Base-by-base conservation (phyloP, 2,329 filamentous ascomycete species). In the Neonectria hederae region DNA sequence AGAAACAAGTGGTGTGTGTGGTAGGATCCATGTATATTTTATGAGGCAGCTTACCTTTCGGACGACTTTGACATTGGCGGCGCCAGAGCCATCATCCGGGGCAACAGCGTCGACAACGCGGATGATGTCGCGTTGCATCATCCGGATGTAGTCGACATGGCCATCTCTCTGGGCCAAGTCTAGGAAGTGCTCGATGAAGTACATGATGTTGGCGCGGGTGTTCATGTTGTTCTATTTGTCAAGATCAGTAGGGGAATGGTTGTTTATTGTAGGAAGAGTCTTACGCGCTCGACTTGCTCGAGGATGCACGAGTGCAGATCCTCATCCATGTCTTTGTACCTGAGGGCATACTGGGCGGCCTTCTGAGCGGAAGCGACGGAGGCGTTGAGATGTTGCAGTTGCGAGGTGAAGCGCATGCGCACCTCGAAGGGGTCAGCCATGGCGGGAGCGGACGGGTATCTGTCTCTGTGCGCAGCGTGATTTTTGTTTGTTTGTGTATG, bases 191-290 rank as follows among this genome's bases (percentile, higher is more conserved):
- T 98, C 95, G 75, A 99, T 91, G 80, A 99, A 99, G 81, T 97
- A 99, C 92, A 99, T 97, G 78, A 99, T 98, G 77, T 99, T 99
- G 63, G 96, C 97, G 65, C 95, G 87, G 55, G 91, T 97, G 80
- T 99, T 99, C 92, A 99, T 97, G 70, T 92, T 95, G 71, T 93
- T 97, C 87, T 94, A 53, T 32, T 30, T 9, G 59, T 63, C n/a
- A 26, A 24, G 11, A 49, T 71, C 38, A 69, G 70, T 14, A 38
- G 42, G 46, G 38, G 35, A 21, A 51, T 24, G 48, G 52, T 28
- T 52, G 14, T 38, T 24, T 53, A 38, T 7, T 28, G 19, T 32
- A 48, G 54, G 32, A 32, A 19, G 32, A 54, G 32, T 67, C 59
- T 51, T 71, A 93, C 92, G 74, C 89, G 87, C 79, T 98, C 95